phyloP scores from a whole-genome alignment of 139 green algal genomes.

The Diplosphaera chodatii region DNA sequence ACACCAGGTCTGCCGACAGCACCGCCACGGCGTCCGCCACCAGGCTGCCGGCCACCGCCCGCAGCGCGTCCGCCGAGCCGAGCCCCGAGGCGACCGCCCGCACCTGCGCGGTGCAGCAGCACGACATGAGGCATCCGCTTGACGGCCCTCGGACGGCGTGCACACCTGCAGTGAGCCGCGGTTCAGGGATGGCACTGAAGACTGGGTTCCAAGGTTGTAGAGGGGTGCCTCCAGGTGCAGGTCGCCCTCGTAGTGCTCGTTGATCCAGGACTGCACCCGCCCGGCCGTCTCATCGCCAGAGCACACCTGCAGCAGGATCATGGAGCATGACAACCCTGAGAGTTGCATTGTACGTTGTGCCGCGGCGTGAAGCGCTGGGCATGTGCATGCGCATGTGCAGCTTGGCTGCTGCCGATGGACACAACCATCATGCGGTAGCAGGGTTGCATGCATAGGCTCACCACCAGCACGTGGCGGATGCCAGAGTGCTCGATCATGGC shows the following conservation, averaged over 20 bases:
- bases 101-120: slow-evolving; percentile 33
- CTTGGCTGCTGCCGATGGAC: too few species aligned
- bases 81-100: slow-evolving; percentile 53
- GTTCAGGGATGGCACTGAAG: too few species aligned
- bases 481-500: slow-evolving; percentile 50
- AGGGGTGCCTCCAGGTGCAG: slow-evolving; percentile 38
- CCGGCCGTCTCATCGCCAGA: slow-evolving; percentile 40
- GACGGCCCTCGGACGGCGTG: too few species aligned
- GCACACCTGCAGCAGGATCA: slow-evolving; percentile 31
- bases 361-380: too few species aligned
- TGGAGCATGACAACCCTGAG: too few species aligned
- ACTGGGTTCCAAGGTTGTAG: too few species aligned
- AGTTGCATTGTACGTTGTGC: too few species aligned
- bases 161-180: too few species aligned
- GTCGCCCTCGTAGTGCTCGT: slow-evolving; percentile 26
- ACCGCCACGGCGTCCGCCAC: slow-evolving; percentile 48
- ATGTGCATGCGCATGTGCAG: too few species aligned
- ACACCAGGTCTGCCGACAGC: slow-evolving; percentile 57
- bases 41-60: slow-evolving; percentile 27
- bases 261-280: slow-evolving; percentile 42
- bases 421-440: too few species aligned
- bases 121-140: too few species aligned
- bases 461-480: slow-evolving; percentile 61
- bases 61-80: slow-evolving; percentile 56
- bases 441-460: slow-evolving; percentile 6